Evolutionary conservation across 305 asterid species (phyloP).

Genomic region (Fraxinus dipetala): DNA sequence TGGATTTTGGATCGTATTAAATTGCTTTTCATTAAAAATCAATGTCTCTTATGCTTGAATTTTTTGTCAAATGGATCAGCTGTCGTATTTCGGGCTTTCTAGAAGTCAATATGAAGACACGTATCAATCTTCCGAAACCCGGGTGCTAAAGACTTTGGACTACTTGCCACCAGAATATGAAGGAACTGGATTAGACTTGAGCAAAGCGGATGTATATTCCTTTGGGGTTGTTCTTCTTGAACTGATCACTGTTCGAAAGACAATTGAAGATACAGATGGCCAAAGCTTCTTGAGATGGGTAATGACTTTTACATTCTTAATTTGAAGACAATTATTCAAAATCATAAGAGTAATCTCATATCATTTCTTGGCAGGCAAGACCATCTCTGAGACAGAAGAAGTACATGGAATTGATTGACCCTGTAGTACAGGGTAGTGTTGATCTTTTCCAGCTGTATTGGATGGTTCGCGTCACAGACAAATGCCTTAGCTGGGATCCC

Average conservation of each 20-base stretch:
- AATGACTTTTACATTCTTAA: slow-evolving; percentile 4
- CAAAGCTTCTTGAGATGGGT: slow-evolving; percentile 66
- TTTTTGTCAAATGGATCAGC: slow-evolving; percentile 22
- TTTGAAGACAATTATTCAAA: not conserved
- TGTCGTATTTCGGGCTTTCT: slow-evolving; percentile 42
- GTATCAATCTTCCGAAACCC: slow-evolving; percentile 32
- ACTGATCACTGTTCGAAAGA: slow-evolving; percentile 56
- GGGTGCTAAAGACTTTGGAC: slow-evolving; percentile 47
- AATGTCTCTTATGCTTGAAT: not conserved
- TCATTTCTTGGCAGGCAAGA: slow-evolving; percentile 42
- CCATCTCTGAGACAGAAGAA: slow-evolving; percentile 41
- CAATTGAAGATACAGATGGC: slow-evolving; percentile 43
- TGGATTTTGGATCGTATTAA: not conserved
- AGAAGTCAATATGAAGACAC: slow-evolving; percentile 43
- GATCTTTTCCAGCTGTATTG: slow-evolving; percentile 51
- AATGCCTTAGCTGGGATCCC: slow-evolving; percentile 55
- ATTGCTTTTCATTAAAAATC: not conserved
- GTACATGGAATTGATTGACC: slow-evolving; percentile 51
- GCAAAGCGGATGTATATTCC: slow-evolving; percentile 57
- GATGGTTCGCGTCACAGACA: slow-evolving; percentile 43
- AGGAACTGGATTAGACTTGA: slow-evolving; percentile 44
- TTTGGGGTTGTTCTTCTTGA: slow-evolving; percentile 64
- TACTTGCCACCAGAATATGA: slow-evolving; percentile 61
- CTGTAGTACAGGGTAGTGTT: slow-evolving; percentile 36
- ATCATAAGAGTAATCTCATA: not conserved